Evolutionary conservation across 495 filamentous ascomycete genomes (phyloP), one percentile per base, ranked within the genome.

Genomic region (Aspergillus heteromorphus): DNA sequence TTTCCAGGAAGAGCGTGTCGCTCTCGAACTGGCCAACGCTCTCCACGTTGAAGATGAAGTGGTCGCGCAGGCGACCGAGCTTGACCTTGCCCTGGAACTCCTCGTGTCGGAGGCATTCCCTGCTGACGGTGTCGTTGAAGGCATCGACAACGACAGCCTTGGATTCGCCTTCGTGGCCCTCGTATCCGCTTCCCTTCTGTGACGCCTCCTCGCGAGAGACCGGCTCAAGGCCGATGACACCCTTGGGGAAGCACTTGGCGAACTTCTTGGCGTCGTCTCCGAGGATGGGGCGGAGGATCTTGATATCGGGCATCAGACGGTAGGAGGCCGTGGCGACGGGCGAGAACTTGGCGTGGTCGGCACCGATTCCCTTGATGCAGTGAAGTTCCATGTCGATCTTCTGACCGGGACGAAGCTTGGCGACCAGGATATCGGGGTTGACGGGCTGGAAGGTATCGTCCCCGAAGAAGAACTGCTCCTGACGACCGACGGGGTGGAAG

Each of bases 11-110:
- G 49, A 97, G 76, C 66, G 87, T 81, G 60, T 96, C 91, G 65
- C 90, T 93, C 21, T 89, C 83, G 68, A 88, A 92, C 71, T 97
- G 93, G 9, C 95, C 95, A 9, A 89, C 86, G 73, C 91, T 96
- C 79, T 99, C 95, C 6, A 99, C 77, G 51, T 81, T 84, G 79
- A 91, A 99, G 71, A 99, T 97, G 66, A 99, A 99, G 71, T 99
- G 95, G 72, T 99, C 95, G 56, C 87, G 74, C 38, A 89, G 73
- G 25, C 95, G 80, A 40, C 95, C 95, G 11, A 99, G 79, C 76
- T 90, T 92, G 49, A 99, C 95, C 78, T 95, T 97, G 54, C 79
- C 87, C 62, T 93, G 81, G 77, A 99, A 97, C 70, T 97, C 95
- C 38, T 84, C 82, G 65, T 99, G 92, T 40, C 95, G 80, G 61